Percentiles rank a stretch among this genome's conserved stretches.
Evolutionary conservation across 148 eudicot genomes (phyloP).

Genomic region (Silene conica): DNA sequence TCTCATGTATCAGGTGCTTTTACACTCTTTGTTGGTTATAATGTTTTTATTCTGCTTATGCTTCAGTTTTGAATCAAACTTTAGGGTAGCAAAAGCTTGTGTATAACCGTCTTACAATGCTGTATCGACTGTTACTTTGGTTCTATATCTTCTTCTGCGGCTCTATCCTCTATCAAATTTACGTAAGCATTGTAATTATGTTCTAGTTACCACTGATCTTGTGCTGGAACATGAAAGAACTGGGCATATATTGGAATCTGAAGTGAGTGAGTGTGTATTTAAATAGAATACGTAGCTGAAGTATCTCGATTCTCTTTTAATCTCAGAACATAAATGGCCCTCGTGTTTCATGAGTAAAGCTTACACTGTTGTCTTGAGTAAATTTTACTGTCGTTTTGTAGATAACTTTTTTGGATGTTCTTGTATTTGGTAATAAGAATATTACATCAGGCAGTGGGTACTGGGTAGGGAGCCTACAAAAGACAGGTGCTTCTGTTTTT

Average conservation of each 20-base stretch:
- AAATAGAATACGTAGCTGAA: background rate
- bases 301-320: background rate
- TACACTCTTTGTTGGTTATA: background rate
- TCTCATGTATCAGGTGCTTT: background rate
- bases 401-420: too few relatives aligned
- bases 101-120: background rate
- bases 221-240: background rate
- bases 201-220: background rate
- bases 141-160: background rate
- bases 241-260: too few relatives aligned
- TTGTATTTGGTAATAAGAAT: too few relatives aligned
- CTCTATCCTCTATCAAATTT: too few relatives aligned
- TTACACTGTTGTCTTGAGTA: too few relatives aligned
- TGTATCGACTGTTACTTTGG: background rate
- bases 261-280: background rate
- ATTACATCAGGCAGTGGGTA: too few relatives aligned
- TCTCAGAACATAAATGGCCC: too few relatives aligned
- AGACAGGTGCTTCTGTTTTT: too few relatives aligned
- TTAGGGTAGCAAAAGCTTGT: background rate
- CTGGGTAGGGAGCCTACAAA: too few relatives aligned
- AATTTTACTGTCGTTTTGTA: too few relatives aligned
- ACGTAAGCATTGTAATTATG: background rate
- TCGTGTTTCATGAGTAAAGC: too few relatives aligned
- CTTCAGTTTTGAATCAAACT: background rate
- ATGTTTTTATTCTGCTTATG: too few relatives aligned